Percentiles rank a stretch among this genome's conserved stretches.
Conservation (phyloP, 164 flowering plant genomes). For the Kalanchoe fedtschenkoi region DNA sequence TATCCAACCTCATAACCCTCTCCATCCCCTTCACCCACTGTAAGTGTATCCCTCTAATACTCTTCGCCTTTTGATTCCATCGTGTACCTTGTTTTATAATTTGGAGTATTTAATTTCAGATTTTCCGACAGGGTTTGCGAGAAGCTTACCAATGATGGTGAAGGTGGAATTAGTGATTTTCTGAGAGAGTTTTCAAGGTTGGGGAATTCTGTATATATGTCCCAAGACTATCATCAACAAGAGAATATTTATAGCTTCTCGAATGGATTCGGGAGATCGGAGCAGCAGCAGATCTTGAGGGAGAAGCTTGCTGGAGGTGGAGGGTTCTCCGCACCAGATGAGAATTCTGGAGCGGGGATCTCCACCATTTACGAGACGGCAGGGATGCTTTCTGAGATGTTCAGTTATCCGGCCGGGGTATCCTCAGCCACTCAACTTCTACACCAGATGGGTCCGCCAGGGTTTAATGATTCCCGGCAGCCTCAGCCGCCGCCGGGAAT, state of each 20-base stretch:
- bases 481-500: not conserved
- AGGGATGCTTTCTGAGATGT: slow-evolving; percentile 90
- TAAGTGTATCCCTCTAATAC: not conserved
- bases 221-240: slow-evolving; percentile 50
- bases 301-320: slow-evolving; percentile 43
- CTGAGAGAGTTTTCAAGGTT: not conserved
- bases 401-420: slow-evolving; percentile 39
- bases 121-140: not conserved
- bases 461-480: not conserved
- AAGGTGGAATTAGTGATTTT: not conserved
- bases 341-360: slow-evolving; percentile 18
- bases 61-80: not conserved
- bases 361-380: slow-evolving; percentile 47
- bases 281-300: slow-evolving; percentile 52
- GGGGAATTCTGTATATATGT: slow-evolving; percentile 42
- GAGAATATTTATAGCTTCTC: slow-evolving; percentile 42
- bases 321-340: slow-evolving; percentile 34
- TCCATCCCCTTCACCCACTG: not conserved
- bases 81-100: not conserved
- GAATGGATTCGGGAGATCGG: slow-evolving; percentile 62
- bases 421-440: slow-evolving; percentile 5
- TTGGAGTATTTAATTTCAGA: not conserved
- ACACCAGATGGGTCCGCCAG: slow-evolving; percentile 3
- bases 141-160: not conserved
- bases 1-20: not conserved